Evolutionary conservation across 176 grass and related monocot species (phyloP), one percentile per base, ranked within the genome.

Genomic region (Musa troglodytarum): DNA sequence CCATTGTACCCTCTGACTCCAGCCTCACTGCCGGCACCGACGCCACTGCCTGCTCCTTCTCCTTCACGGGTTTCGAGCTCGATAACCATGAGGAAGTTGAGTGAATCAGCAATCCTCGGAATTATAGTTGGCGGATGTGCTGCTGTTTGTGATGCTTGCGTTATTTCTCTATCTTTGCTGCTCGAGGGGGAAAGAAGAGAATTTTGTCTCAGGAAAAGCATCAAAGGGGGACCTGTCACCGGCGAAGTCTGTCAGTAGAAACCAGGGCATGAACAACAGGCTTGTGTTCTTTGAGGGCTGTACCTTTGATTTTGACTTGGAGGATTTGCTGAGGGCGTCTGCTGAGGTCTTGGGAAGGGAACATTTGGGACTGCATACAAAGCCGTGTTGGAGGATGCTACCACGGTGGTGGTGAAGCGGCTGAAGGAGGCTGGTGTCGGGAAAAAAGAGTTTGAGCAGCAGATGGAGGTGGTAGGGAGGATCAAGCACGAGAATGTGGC

Each of bases 311-410:
- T 99, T 99, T 50, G 96, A 99, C n/a, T 26, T 99, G 19, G 96
- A 99, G 78, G 96, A 99, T 63, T 68, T 99, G 11, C 84, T 99
- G 76, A 89, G 87, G 53, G 96, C 96, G 61, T 99, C 96, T 2
- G 96, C 96, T 12, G 96, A 99, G 85, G 88, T 99, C 1, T 84
- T 99, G 10, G 96, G 0, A 99, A 99, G 68, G 96, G 96, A 1
- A 89, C 91, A 0, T 99, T 95, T 56, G 96, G 96, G 17, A 99
- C 88, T 2, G 92, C 91, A 0, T 99, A 99, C 78, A 86, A 90
- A 21, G 96, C 96, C 3, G 62, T 86, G 82, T 79, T 99, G 69
- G 96, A 99, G 85, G 96, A 99, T 54, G 88, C 96, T 0, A 89
- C 86, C 0, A 94, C 86, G 0, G 91, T 99, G 28, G 96, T 99